Percentiles rank a stretch among this genome's conserved stretches.
phyloP scores from a whole-genome alignment of 306 rosid genomes.

The Casuarina glauca region DNA sequence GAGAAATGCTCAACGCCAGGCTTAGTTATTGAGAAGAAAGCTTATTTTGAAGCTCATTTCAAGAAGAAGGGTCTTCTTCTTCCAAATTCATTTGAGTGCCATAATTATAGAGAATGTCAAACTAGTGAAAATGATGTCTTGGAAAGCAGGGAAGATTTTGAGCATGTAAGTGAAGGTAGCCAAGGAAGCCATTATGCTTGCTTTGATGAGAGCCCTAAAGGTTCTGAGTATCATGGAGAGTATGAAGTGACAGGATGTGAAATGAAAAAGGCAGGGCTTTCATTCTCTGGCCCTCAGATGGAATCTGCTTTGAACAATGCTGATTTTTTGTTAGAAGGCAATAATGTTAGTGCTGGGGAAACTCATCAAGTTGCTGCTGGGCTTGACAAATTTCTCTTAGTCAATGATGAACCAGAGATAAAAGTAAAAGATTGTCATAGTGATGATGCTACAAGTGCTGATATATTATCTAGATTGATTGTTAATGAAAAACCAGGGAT shows the following conservation, averaged over 20 bases:
- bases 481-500: slow-evolving; percentile 12
- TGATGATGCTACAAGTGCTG: slow-evolving; percentile 22
- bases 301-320: slow-evolving; percentile 22
- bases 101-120: slow-evolving; percentile 26
- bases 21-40: slow-evolving; percentile 65
- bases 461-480: slow-evolving; percentile 6
- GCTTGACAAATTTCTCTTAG: slow-evolving; percentile 17
- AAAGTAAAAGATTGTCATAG: slow-evolving; percentile 1
- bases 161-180: slow-evolving; percentile 36
- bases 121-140: slow-evolving; percentile 40
- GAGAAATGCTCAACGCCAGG: slow-evolving; percentile 77
- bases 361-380: slow-evolving; percentile 31
- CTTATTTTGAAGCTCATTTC: slow-evolving; percentile 79
- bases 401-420: slow-evolving; percentile 22
- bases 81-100: slow-evolving; percentile 30
- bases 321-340: slow-evolving; percentile 28
- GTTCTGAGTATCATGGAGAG: slow-evolving; percentile 46
- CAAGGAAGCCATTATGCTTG: slow-evolving; percentile 32
- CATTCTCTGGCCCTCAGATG: slow-evolving; percentile 33
- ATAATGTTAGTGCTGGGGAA: slow-evolving; percentile 34
- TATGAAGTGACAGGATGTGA: slow-evolving; percentile 28
- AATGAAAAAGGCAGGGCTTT: slow-evolving; percentile 36
- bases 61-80: slow-evolving; percentile 62
- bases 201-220: slow-evolving; percentile 40
- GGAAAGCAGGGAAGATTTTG: slow-evolving; percentile 45